Evolutionary conservation across 768 basidiomycete species (phyloP).

Genomic region (Boletus sp.): DNA sequence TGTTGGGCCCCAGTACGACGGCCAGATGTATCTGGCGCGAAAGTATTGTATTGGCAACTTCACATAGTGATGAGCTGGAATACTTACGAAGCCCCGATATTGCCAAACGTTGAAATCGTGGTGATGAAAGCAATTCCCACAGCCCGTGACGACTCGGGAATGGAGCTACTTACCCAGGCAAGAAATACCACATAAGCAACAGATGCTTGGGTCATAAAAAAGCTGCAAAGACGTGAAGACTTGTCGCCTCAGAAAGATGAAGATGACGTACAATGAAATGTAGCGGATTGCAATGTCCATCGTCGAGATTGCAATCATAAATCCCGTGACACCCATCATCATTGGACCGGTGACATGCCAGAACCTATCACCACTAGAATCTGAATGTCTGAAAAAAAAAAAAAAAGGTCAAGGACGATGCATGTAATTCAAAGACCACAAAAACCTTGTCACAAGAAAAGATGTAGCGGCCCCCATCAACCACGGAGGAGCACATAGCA

Average conservation of each 20-base stretch:
- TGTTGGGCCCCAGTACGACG: constrained; percentile 62
- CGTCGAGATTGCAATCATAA: constrained; percentile 60
- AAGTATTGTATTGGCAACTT: background rate
- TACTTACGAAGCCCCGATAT: constrained; percentile 74
- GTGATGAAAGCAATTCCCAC: constrained; percentile 82
- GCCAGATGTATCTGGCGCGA: constrained; percentile 58
- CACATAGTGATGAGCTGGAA: constrained; percentile 3
- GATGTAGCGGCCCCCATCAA: constrained; percentile 57
- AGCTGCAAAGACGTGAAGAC: constrained; percentile 39
- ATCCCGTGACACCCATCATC: constrained; percentile 60
- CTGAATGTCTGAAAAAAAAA: constrained; percentile 57
- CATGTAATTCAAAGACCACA: background rate
- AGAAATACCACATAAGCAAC: constrained; percentile 66
- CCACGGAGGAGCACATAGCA: constrained; percentile 80
- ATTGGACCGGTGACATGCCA: constrained; percentile 62
- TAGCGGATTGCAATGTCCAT: constrained; percentile 63
- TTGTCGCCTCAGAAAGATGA: background rate
- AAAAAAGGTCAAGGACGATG: background rate
- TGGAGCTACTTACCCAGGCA: constrained; percentile 50
- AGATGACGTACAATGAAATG: constrained; percentile 49
- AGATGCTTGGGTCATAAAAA: constrained; percentile 73
- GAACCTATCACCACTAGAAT: constrained; percentile 67
- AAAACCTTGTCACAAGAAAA: constrained; percentile 50
- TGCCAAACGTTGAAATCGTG: constrained; percentile 76
- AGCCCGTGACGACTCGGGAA: constrained; percentile 79